A percentile compares a stretch with the other conserved stretches of the same genome.
Conservation (phyloP, 73 alveolate genomes). For the Paramecium primaurelia region DNA sequence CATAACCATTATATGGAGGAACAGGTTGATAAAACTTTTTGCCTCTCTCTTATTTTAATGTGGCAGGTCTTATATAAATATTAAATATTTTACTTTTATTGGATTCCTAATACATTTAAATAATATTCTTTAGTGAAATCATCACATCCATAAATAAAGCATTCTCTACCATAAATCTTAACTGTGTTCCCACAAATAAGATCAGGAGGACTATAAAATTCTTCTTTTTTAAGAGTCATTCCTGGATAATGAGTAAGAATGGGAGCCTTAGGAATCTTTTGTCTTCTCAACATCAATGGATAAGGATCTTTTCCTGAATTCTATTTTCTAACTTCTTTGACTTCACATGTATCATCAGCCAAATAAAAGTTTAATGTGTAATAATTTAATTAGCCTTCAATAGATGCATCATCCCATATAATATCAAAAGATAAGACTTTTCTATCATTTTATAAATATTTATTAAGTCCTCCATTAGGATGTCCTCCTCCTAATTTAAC, state of each 20-base stretch:
- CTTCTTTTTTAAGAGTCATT: constrained; percentile 88
- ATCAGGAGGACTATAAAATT: constrained; percentile 86
- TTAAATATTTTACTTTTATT: constrained; percentile 47
- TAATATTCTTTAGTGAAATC: constrained; percentile 95
- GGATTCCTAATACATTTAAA: constrained; percentile 77
- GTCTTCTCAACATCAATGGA: constrained; percentile 91
- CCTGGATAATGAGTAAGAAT: constrained; percentile 94
- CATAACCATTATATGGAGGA: constrained; percentile 95
- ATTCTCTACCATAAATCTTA: constrained; percentile 88
- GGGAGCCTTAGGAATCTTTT: constrained; percentile 89
- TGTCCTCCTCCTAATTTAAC: constrained; percentile 92
- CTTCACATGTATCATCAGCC: constrained; percentile 89
- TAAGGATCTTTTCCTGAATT: constrained; percentile 93
- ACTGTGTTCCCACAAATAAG: constrained; percentile 83
- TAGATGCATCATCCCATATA: constrained; percentile 85
- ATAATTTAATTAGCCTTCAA: constrained; percentile 91
- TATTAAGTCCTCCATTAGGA: constrained; percentile 45
- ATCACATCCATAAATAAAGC: constrained; percentile 89
- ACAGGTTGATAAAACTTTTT: constrained; percentile 80
- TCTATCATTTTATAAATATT: constrained; percentile 21
- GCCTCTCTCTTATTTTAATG: constrained; percentile 76
- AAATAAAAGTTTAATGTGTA: constrained; percentile 89
- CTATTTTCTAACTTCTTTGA: constrained; percentile 85
- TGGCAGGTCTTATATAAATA: constrained; percentile 59
- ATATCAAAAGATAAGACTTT: constrained; percentile 34